Percentiles rank a stretch among this genome's conserved stretches.
Conservation (phyloP, 2,329 filamentous ascomycete genomes). For the Rhinocladiella mackenziei region DNA sequence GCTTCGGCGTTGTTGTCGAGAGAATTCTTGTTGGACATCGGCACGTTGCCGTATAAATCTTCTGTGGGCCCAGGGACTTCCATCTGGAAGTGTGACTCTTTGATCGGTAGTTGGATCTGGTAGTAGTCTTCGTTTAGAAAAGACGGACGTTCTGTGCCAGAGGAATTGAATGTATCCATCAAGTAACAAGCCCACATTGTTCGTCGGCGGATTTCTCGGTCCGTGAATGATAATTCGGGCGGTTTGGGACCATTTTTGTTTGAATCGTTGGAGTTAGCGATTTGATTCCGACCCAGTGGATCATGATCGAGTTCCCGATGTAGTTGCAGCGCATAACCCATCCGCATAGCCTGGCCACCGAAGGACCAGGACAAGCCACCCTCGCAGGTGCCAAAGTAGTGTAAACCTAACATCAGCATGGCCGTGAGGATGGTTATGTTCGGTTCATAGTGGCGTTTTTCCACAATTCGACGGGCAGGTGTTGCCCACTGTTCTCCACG, state of each 20-base stretch:
- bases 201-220: conserved; percentile 84
- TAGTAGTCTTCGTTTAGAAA: conserved; percentile 88
- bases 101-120: conserved; percentile 84
- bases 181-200: conserved; percentile 98
- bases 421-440: conserved; percentile 95
- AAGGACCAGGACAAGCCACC: conserved; percentile 94
- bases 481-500: conserved; percentile 89
- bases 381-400: conserved; percentile 96
- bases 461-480: conserved; percentile 79
- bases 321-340: conserved; percentile 93
- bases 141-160: conserved; percentile 84
- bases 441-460: conserved; percentile 84
- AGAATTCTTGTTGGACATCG: conserved; percentile 58
- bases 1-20: conserved; percentile 42
- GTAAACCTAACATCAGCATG: conserved; percentile 78
- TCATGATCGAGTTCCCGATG: conserved; percentile 88
- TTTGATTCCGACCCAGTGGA: conserved; percentile 59
- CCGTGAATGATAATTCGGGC: conserved; percentile 75
- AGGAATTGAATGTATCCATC: conserved; percentile 97
- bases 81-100: conserved; percentile 82
- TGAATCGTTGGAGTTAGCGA: conserved; percentile 14
- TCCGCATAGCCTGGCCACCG: conserved; percentile 88
- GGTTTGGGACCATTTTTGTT: conserved; percentile 37
- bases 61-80: conserved; percentile 88
- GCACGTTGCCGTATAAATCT: conserved; percentile 67